Base-by-base conservation (phyloP, 257 asterid species). In the Thymus quinquecostatus region DNA sequence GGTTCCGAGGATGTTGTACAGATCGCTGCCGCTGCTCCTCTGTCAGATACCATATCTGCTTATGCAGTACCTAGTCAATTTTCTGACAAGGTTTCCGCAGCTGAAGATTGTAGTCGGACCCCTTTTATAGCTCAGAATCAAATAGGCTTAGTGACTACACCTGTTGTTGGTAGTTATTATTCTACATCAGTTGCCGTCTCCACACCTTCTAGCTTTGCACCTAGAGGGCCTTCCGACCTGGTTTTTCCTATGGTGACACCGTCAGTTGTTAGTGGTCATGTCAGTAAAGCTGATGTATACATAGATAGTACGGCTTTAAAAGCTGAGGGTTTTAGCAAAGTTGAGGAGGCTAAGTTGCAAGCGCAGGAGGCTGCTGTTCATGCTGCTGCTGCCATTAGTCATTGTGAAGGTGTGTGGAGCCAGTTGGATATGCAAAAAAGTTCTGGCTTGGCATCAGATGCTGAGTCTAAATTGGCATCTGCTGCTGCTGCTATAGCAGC, bases 401-500 rank as follows among this genome's bases (percentile, higher is more conserved):
- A 87, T 63, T 90, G 97, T 84, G 91, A 92, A 83, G 81, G 70
- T 78, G 83, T 95, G 60, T 95, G 97, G 99, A 80, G 82, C 64
- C 90, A 75, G 72, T 81, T 95, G 84, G 77, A 80, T 60, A 88
- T 80, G 73, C 96, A 87, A 71, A 88, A 78, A 65, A 75, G 68
- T 76, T 81, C 89, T 28, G 91, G 89, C 58, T 58, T 95, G 88
- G 59, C 78, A 61, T 71, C 83, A 28, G 96, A 86, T 75, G 78
- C 78, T 53, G 94, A 92, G 81, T 80, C 89, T 69, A 89, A 84
- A 80, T 72, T 95, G 75, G 89, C 92, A n/a, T 87, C 97, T 65
- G 96, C 97, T 72, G 94, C 97, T 80, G 92, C 73, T 79, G 90
- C 91, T 51, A 78, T 95, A 63, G 96, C 99, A 21, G 99, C 99